Percentiles rank a stretch among this genome's conserved stretches.
phyloP scores from a whole-genome alignment of 108 stramenopile genomes.

The Chaetoceros tenuissimus region DNA sequence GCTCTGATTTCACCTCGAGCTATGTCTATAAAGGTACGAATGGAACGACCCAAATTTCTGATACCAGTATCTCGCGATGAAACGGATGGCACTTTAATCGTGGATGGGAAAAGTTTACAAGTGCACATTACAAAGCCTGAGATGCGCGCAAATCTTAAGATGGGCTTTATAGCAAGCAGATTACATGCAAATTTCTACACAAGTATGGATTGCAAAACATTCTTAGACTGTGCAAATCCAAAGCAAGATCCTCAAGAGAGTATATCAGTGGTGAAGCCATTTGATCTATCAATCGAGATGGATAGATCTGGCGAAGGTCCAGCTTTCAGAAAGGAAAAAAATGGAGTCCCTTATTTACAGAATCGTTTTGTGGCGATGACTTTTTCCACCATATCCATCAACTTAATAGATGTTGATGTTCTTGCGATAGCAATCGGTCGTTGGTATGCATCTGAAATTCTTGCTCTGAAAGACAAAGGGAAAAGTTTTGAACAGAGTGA shows the following conservation, averaged over 20 bases:
- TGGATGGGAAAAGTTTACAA: constrained; percentile 57
- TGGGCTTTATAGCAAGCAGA: constrained; percentile 35
- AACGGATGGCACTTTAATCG: constrained; percentile 43
- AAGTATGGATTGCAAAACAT: too few relatives aligned
- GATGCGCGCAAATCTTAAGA: constrained; percentile 23
- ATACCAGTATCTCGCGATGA: constrained; percentile 41
- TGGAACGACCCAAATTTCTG: constrained; percentile 71
- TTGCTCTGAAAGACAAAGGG: constrained; percentile 15
- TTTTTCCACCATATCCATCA: constrained; percentile 52
- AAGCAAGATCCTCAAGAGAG: neutral
- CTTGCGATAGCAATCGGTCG: constrained; percentile 44
- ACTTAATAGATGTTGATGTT: constrained; percentile 64
- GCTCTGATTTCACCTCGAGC: constrained; percentile 59
- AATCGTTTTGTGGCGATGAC: too few relatives aligned
- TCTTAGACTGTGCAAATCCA: neutral
- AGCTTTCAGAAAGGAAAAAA: neutral
- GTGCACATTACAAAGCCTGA: constrained; percentile 31
- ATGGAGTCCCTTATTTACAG: too few relatives aligned
- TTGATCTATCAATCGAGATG: neutral
- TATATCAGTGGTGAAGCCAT: neutral
- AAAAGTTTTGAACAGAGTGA: constrained; percentile 3
- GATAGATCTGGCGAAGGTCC: neutral
- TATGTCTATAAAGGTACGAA: constrained; percentile 40
- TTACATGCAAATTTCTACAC: constrained; percentile 60
- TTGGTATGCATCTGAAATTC: constrained; percentile 39